phyloP scores from a whole-genome alignment of 2,329 filamentous ascomycete genomes.

The Orbilia oligospora region DNA sequence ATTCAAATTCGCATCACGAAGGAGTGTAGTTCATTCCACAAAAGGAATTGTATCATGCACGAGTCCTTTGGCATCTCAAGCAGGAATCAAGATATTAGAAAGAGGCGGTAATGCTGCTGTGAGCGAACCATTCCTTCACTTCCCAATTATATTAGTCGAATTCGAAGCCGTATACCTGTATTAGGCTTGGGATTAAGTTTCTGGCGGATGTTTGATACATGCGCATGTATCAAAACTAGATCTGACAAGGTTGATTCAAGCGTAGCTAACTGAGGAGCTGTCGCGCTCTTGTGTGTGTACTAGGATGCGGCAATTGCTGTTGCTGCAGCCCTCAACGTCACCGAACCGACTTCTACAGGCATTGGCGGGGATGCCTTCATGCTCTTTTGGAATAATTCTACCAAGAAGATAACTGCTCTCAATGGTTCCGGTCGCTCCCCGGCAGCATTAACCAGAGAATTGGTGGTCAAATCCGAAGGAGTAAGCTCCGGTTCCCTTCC shows the following conservation, averaged over 20 bases:
- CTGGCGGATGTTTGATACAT: too few relatives aligned
- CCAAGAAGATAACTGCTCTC: conserved; percentile 84
- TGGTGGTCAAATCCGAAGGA: conserved; percentile 71
- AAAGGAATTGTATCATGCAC: conserved; percentile 91
- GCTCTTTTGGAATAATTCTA: conserved; percentile 88
- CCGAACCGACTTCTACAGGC: conserved; percentile 91
- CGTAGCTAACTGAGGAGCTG: not conserved
- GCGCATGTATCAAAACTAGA: too few relatives aligned
- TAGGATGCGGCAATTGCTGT: conserved; percentile 97
- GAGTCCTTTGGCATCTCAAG: conserved; percentile 89
- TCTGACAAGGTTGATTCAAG: not conserved
- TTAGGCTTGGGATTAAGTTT: too few relatives aligned
- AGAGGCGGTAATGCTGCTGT: conserved; percentile 94
- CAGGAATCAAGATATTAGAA: conserved; percentile 85
- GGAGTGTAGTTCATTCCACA: conserved; percentile 91
- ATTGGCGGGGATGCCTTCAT: conserved; percentile 99
- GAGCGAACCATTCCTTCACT: conserved; percentile 67
- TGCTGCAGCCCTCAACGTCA: conserved; percentile 91
- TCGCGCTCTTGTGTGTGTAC: conserved; percentile 5
- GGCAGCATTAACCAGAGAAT: conserved; percentile 76
- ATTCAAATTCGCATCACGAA: conserved; percentile 79
- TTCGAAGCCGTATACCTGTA: not conserved
- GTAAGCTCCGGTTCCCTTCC: conserved; percentile 73
- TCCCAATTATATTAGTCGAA: too few relatives aligned
- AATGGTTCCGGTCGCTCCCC: conserved; percentile 94